Base-by-base conservation (phyloP, 2,329 filamentous ascomycete species). In the Calonectria crousiana region DNA sequence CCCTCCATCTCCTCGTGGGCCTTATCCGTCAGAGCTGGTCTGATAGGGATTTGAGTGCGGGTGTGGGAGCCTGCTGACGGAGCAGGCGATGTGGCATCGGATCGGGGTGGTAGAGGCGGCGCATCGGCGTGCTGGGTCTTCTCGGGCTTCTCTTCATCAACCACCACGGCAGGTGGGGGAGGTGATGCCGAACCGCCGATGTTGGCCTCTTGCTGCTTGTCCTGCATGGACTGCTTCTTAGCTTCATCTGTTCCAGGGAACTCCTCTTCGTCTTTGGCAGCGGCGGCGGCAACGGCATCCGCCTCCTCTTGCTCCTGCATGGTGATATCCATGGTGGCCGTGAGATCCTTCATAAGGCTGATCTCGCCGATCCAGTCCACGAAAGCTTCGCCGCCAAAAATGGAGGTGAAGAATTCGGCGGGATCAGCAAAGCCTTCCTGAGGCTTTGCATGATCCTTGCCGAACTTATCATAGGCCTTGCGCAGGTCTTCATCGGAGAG, bases 351-450 rank as follows among this genome's bases (percentile, higher is more conserved):
- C 95, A 99, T 98, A 72, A 99, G 92, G 66, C 95, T 97, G 80
- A 99, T 98, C 89, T 99, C 97, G 78, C 97, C 97, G 82, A 99
- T 98, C 89, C 97, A 95, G 88, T 99, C 96, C 75, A 94, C 89
- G 82, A 99, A 99, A 16, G 96, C 95, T 81, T 98, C 96, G 74
- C 97, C 97, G 79, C 97, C 97, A 83, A 99, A 99, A 80, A 99
- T 99, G 89, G 96, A 97, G 81, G 94, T 94, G 87, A 99, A 99
- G 90, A 99, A 99, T 86, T 99, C 97, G 77, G 95, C 91, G 1
- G 97, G 97, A 84, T 99, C 97, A 88, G 95, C 95, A 84, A 99
- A 99, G 76, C 97, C 97, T 81, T 95, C 94, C 80, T 93, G 92
- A 0, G 97, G 97, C 83, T 96, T 95, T 8, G 97, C 96, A 79